phyloP scores from a whole-genome alignment of 768 basidiomycete genomes.

The Trametes punicea region DNA sequence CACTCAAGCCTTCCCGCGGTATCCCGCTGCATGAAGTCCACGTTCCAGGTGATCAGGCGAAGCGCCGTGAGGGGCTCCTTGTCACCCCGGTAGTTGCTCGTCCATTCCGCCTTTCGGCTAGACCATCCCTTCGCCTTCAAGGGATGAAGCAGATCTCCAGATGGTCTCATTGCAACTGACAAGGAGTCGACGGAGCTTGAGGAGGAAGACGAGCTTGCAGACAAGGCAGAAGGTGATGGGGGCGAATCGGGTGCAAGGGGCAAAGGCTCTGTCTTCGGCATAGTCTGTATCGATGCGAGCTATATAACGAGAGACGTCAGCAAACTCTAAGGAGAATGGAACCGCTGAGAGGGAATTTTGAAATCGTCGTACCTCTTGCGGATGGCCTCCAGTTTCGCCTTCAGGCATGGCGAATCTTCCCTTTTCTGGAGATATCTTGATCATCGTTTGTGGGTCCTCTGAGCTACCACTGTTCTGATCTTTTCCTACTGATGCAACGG shows the following conservation, averaged over 20 bases:
- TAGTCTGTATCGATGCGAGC: background rate
- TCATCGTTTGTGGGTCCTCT: background rate
- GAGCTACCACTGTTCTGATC: background rate
- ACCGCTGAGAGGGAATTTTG: background rate
- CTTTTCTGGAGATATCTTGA: background rate
- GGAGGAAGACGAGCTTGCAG: background rate
- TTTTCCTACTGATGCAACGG: background rate
- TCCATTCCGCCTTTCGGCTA: background rate
- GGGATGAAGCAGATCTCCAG: background rate
- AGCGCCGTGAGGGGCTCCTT: conserved; percentile 38
- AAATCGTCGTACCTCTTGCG: background rate
- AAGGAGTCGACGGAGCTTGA: background rate
- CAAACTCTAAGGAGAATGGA: background rate
- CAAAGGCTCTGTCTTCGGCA: background rate
- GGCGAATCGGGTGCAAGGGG: background rate
- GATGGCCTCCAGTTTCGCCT: background rate
- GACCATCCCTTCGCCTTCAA: conserved; percentile 7
- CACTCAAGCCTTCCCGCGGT: conserved; percentile 43
- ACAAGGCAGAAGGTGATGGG: background rate
- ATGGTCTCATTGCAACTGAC: background rate
- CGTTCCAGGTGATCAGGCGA: conserved; percentile 69
- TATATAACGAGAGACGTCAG: background rate
- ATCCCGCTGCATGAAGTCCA: conserved; percentile 45
- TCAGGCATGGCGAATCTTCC: background rate
- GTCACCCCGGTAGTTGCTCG: background rate